Evolutionary conservation across 805 yeast genomes (phyloP).

Genomic region (Suhomyces sp.): DNA sequence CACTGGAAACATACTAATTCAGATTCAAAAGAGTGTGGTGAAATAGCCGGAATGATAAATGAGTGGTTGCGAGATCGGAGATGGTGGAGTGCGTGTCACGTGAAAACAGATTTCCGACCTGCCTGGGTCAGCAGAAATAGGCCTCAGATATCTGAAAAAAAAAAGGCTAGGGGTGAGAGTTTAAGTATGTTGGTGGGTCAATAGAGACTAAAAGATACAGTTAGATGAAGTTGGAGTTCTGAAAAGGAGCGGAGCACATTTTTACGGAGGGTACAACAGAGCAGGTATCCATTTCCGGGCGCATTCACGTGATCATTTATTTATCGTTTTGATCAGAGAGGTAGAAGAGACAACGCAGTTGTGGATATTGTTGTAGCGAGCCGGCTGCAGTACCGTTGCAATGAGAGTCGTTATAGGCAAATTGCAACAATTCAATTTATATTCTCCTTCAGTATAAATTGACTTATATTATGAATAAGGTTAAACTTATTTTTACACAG

Average conservation of each 20-base stretch:
- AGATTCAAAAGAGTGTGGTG: neutral
- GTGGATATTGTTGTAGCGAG: neutral
- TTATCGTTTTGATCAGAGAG: neutral
- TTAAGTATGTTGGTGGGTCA: neutral
- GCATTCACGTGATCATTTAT: neutral
- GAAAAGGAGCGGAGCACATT: too few relatives aligned
- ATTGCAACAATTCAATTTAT: too few relatives aligned
- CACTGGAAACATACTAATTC: neutral
- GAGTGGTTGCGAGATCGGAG: neutral
- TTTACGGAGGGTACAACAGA: neutral
- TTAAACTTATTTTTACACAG: neutral
- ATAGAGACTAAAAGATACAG: neutral
- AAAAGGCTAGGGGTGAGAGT: too few relatives aligned
- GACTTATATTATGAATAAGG: neutral
- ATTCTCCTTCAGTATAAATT: neutral
- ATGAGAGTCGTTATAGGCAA: neutral
- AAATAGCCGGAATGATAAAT: neutral
- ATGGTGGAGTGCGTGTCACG: neutral
- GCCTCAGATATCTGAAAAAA: neutral
- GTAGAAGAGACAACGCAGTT: neutral
- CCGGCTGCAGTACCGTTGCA: neutral
- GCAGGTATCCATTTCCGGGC: neutral
- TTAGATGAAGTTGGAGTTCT: neutral
- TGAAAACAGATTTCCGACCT: neutral
- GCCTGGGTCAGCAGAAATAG: neutral